A percentile compares a stretch with the other conserved stretches of the same genome.
Evolutionary conservation across 2,329 filamentous ascomycete genomes (phyloP).

Genomic region (Fusarium piperis): DNA sequence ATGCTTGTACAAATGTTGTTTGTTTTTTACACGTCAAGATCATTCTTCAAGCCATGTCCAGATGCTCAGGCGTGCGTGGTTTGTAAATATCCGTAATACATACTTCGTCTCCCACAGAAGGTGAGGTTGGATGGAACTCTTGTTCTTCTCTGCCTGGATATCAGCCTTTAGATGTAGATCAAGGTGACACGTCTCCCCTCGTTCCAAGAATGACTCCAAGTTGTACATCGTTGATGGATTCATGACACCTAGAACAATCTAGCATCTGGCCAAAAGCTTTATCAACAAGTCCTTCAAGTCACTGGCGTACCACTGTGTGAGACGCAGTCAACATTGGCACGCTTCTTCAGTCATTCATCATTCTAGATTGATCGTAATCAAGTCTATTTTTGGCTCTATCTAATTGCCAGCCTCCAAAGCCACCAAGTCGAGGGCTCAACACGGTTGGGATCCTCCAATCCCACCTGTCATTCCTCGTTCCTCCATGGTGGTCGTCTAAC

Average conservation of each 20-base stretch:
- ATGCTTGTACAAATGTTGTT: background rate
- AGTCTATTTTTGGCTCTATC: conserved; percentile 49
- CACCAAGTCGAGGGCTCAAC: conserved; percentile 39
- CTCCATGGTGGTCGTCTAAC: conserved; percentile 44
- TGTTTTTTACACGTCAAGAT: background rate
- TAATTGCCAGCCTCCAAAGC: conserved; percentile 45
- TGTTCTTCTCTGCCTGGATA: background rate
- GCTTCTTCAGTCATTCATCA: background rate
- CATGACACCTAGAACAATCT: background rate
- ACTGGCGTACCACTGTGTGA: background rate
- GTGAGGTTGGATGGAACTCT: background rate
- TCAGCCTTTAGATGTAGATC: background rate
- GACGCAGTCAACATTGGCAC: background rate
- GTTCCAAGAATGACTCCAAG: background rate
- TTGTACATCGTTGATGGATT: too few species aligned
- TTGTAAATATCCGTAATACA: background rate
- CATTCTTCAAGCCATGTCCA: background rate
- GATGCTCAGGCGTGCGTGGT: background rate
- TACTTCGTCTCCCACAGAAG: background rate
- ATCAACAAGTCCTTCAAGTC: background rate
- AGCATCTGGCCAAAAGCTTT: background rate
- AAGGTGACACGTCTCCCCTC: background rate
- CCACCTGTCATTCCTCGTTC: conserved; percentile 40
- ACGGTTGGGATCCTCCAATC: conserved; percentile 48
- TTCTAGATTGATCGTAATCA: conserved; percentile 39